phyloP scores from a whole-genome alignment of 441 rosid genomes.

The Biscutella auriculata region DNA sequence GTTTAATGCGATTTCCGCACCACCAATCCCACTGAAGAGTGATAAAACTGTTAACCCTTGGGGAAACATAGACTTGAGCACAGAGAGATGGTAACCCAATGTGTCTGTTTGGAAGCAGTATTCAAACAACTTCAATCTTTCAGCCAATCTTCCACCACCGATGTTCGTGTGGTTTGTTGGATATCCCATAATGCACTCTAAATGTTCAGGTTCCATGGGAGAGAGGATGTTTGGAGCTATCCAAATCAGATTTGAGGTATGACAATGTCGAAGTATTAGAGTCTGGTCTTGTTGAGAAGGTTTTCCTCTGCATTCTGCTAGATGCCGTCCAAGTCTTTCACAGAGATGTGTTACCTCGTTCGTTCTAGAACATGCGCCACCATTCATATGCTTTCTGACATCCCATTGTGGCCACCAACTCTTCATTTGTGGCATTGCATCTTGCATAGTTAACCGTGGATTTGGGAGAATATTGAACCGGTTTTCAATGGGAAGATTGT shows the following conservation, averaged over 20 bases:
- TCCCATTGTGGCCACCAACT: slow-evolving; percentile 98
- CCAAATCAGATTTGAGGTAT: slow-evolving; percentile 60
- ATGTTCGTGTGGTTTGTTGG: slow-evolving; percentile 53
- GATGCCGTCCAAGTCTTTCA: slow-evolving; percentile 36
- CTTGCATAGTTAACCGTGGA: slow-evolving; percentile 50
- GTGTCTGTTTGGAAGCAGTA: slow-evolving; percentile 76
- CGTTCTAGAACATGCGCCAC: slow-evolving; percentile 24
- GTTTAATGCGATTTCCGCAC: slow-evolving; percentile 55
- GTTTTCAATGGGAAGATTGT: slow-evolving; percentile 63
- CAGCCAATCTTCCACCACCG: slow-evolving; percentile 27
- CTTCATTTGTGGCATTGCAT: slow-evolving; percentile 51
- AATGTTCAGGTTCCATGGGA: slow-evolving; percentile 46
- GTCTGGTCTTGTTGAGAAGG: slow-evolving; percentile 46
- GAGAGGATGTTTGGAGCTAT: slow-evolving; percentile 46
- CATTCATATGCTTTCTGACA: slow-evolving; percentile 58
- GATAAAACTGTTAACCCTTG: slow-evolving; percentile 68
- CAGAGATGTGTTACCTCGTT: slow-evolving; percentile 40
- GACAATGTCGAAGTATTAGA: slow-evolving; percentile 48
- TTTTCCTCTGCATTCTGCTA: slow-evolving; percentile 42
- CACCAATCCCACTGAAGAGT: slow-evolving; percentile 67
- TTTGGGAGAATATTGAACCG: slow-evolving; percentile 48
- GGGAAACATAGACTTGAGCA: slow-evolving; percentile 52
- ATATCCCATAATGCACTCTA: slow-evolving; percentile 75
- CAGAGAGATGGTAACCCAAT: slow-evolving; percentile 74
- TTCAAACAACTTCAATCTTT: slow-evolving; percentile 46